Conservation (phyloP, 73 alveolate genomes). For the Paramecium tetraurelia region DNA sequence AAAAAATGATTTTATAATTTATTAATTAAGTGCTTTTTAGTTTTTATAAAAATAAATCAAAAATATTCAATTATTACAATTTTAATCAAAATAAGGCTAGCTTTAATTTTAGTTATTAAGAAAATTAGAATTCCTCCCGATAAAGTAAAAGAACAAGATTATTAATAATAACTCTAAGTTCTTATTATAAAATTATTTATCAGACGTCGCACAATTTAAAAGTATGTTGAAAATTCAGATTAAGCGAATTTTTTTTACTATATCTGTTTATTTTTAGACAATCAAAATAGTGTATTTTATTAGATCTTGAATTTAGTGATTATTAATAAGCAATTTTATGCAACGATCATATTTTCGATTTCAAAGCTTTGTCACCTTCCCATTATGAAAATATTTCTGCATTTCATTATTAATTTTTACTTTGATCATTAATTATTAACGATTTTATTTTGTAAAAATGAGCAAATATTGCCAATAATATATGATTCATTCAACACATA, state of each 20-base stretch:
- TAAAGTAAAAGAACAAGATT: too few relatives aligned
- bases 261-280: too few relatives aligned
- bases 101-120: too few relatives aligned
- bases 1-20: neutral
- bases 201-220: too few relatives aligned
- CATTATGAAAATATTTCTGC: neutral
- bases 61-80: neutral
- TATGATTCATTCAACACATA: neutral
- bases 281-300: too few relatives aligned
- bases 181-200: too few relatives aligned
- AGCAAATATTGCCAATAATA: neutral
- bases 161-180: too few relatives aligned
- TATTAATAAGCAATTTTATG: too few relatives aligned
- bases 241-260: too few relatives aligned
- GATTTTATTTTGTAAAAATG: neutral
- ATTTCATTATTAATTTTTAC: neutral
- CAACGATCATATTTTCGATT: neutral
- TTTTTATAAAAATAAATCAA: neutral
- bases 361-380: neutral
- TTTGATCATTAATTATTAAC: neutral
- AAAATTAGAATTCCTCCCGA: too few relatives aligned
- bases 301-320: too few relatives aligned
- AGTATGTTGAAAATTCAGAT: too few relatives aligned
- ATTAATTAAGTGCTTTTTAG: neutral
- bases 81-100: neutral